Base-by-base conservation (phyloP, 345 rosid species). In the Moricandia moricandioides region DNA sequence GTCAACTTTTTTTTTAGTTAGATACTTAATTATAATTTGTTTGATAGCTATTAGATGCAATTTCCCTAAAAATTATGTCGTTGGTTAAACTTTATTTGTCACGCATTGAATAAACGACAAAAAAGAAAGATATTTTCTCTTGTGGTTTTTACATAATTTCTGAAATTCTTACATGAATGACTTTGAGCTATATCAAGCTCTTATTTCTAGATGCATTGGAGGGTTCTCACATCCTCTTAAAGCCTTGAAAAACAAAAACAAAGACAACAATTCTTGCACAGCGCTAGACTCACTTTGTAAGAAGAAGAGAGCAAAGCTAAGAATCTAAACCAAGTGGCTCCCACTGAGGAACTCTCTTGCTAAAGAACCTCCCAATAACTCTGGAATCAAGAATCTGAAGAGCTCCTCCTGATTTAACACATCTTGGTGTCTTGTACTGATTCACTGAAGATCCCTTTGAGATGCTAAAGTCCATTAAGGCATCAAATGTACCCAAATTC, bases 341-440 rank as follows among this genome's bases (percentile, higher is more conserved):
- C 24, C 24, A 21, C 24, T 21, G 24, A 2, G 24, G 98, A 60
- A 81, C 75, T 30, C 75, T 85, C 31, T 73, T 58, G 82, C 96
- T 91, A 84, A 81, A 86, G 81, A 83, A 89, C 67, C 83, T 85
- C 56, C 82, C 87, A 49, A 86, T 78, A 14, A 91, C 92, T 59
- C 88, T 88, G 3, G 90, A 84, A 63, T 89, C 86, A 81, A 93
- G 84, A 56, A 91, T 81, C 70, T 81, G 69, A 10, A 88, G 71
- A 14, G 92, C 88, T 61, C 81, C 85, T 69, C 78, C 82, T 3
- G 96, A 83, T 69, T 86, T 84, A 74, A 93, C 89, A 84, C 96
- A 91, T 72, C 98, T 87, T 16, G 97, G 96, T 4, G 97, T 93
- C 83, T 93, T 93, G 71, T 93, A 93, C 65, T 93, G 98, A 76